Evolutionary conservation across 2,329 filamentous ascomycete species (phyloP).

Genomic region (Xylaria sp.): DNA sequence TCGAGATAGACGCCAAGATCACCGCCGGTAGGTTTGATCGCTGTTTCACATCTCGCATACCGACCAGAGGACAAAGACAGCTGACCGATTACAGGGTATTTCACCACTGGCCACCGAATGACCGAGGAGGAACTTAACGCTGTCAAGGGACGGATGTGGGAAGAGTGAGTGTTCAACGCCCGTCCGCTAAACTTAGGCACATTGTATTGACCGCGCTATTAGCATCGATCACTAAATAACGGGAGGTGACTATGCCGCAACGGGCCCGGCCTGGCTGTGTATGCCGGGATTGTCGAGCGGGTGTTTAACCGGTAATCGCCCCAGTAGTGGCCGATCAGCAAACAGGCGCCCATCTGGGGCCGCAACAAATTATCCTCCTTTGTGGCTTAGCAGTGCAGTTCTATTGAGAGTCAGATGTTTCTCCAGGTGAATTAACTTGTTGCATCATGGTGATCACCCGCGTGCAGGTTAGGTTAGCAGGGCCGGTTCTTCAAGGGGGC

Average conservation of each 20-base stretch:
- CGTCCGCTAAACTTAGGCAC: constrained; percentile 16
- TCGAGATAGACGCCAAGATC: constrained; percentile 99
- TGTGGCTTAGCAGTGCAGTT: background rate
- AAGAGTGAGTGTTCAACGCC: constrained; percentile 53
- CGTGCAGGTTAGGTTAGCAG: background rate
- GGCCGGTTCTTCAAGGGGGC: background rate
- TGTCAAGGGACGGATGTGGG: constrained; percentile 87
- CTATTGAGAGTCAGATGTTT: background rate
- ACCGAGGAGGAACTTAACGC: constrained; percentile 78
- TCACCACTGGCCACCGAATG: constrained; percentile 86
- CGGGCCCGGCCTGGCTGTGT: no score
- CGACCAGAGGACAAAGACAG: constrained; percentile 9
- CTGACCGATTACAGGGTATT: constrained; percentile 50
- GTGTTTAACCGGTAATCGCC: background rate
- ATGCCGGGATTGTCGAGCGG: background rate
- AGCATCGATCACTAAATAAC: constrained; percentile 39
- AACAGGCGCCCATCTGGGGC: background rate
- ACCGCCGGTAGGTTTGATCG: constrained; percentile 65
- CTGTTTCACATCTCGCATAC: constrained; percentile 7
- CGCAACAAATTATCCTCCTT: background rate
- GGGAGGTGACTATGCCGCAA: constrained; percentile 15
- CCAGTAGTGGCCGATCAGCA: background rate
- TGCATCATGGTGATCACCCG: background rate
- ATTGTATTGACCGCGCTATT: constrained; percentile 25
- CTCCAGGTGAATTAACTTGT: background rate